These are phyloP conservation scores for Diplodia intermedia DNA, from an alignment of 2,329 filamentous ascomycete genomes.

Conservation along the genomic window DNA sequence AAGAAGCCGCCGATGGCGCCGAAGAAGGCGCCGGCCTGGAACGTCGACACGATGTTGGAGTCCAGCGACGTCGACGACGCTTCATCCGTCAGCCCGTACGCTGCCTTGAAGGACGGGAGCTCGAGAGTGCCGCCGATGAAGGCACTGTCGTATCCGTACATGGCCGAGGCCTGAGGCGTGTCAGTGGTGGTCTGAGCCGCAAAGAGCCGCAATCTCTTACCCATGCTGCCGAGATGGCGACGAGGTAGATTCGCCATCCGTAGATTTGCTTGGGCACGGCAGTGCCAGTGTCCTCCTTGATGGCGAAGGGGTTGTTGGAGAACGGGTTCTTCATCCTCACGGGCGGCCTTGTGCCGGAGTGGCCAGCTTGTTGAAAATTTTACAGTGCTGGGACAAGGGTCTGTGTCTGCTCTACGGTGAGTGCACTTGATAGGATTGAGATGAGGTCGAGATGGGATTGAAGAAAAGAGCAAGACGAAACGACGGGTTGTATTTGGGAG, in stretches of 20 bases:
- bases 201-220: background rate
- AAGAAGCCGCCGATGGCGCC: conserved; percentile 65
- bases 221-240: conserved; percentile 73
- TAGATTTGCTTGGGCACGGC: conserved; percentile 62
- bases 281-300: conserved; percentile 8
- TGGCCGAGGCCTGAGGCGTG: conserved; percentile 44
- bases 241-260: conserved; percentile 70
- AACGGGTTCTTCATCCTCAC: conserved; percentile 21
- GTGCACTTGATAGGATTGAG: too few relatives aligned
- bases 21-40: conserved; percentile 72
- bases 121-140: conserved; percentile 67
- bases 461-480: conserved; percentile 18
- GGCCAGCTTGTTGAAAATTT: background rate
- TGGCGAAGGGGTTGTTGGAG: conserved; percentile 20
- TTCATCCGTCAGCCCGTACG: conserved; percentile 37
- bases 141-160: conserved; percentile 61
- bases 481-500: conserved; percentile 2
- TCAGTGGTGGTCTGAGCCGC: background rate
- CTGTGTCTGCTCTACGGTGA: background rate
- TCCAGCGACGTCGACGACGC: conserved; percentile 59
- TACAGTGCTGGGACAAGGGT: background rate
- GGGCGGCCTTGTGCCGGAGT: background rate
- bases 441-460: background rate
- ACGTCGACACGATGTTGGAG: conserved; percentile 72
- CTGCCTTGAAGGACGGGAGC: conserved; percentile 63